Evolutionary conservation across 805 yeast species (phyloP), one percentile per base, ranked within the genome.

Genomic region (Zygoascus ofunaensis): DNA sequence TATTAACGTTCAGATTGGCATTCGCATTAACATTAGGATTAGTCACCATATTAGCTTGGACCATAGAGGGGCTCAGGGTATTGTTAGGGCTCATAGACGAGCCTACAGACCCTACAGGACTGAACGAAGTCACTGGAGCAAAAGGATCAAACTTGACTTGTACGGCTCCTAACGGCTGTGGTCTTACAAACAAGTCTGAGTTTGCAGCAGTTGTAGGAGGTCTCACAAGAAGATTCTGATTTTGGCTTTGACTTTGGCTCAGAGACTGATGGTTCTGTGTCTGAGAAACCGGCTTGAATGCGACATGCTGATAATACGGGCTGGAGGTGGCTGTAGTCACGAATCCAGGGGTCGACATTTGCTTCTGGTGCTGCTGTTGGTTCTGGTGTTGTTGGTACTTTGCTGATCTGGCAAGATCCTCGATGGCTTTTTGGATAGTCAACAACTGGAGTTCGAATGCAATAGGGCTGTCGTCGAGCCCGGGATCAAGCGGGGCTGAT

Each of bases 91-190:
- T n/a, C n/a, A n/a, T n/a, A n/a, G n/a, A n/a, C n/a, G n/a, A n/a
- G n/a, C n/a, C n/a, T n/a, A n/a, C n/a, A n/a, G n/a, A n/a, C n/a
- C n/a, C 37, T 24, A 23, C 15, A 7, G 22, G 34, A 10, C 37
- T 35, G 39, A 21, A 32, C 4, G 37, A 24, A 26, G 44, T 21
- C 12, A 49, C 49, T 5, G 53, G 51, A 1, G 47, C 51, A 45
- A 49, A 49, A 4, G 53, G 53, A 38, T 49, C 53, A 41, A 49
- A 49, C 32, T 46, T 49, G 34, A 49, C 40, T 12, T 26, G 30
- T 26, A 12, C 7, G 7, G 10, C 12, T 7, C 7, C 12, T 7
- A 26, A 26, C 7, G 30, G 30, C 7, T 7, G 7, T 26, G 30
- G 30, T 7, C 7, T 12, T 8, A 12, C 12, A 12, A 26, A 12